phyloP scores from a whole-genome alignment of 1,284 basidiomycete genomes.

The Malassezia japonica region DNA sequence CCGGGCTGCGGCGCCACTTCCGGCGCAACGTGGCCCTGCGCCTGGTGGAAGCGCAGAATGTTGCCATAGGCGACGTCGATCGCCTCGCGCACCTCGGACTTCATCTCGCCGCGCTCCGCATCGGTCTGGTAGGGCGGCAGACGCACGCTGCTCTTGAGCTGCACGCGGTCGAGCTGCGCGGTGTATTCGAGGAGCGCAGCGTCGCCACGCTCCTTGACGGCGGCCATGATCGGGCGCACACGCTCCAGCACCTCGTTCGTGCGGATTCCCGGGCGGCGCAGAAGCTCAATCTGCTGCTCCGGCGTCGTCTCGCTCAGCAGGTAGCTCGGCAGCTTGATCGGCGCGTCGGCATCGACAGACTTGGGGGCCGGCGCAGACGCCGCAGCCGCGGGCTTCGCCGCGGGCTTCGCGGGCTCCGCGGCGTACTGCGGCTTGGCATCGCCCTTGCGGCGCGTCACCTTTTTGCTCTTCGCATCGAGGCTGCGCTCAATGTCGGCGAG shows the following conservation, averaged over 20 bases:
- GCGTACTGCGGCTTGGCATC: slow-evolving; percentile 84
- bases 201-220: slow-evolving; percentile 76
- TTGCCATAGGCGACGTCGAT: slow-evolving; percentile 89
- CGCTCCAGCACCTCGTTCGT: slow-evolving; percentile 89
- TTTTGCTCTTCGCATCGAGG: slow-evolving; percentile 75
- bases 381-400: slow-evolving; percentile 11
- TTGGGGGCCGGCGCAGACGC: slow-evolving; percentile 15
- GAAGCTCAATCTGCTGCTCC: slow-evolving; percentile 60
- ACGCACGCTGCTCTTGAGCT: slow-evolving; percentile 54
- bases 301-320: slow-evolving; percentile 49
- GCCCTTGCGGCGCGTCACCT: slow-evolving; percentile 76
- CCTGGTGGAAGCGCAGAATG: slow-evolving; percentile 55
- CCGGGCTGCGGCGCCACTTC: background rate
- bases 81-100: slow-evolving; percentile 58
- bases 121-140: slow-evolving; percentile 51
- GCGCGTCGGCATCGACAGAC: slow-evolving; percentile 49
- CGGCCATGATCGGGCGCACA: slow-evolving; percentile 86
- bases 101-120: slow-evolving; percentile 43
- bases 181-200: slow-evolving; percentile 77
- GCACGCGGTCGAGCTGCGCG: slow-evolving; percentile 79
- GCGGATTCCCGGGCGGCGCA: slow-evolving; percentile 81
- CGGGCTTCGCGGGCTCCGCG: slow-evolving; percentile 39
- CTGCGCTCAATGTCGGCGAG: slow-evolving; percentile 76
- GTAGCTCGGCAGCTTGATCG: slow-evolving; percentile 48
- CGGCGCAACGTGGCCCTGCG: slow-evolving; percentile 30